Percentiles rank a stretch among this genome's conserved stretches.
These are phyloP conservation scores for Dothistroma pini DNA, from an alignment of 2,329 filamentous ascomycete genomes.

Conservation along the genomic window DNA sequence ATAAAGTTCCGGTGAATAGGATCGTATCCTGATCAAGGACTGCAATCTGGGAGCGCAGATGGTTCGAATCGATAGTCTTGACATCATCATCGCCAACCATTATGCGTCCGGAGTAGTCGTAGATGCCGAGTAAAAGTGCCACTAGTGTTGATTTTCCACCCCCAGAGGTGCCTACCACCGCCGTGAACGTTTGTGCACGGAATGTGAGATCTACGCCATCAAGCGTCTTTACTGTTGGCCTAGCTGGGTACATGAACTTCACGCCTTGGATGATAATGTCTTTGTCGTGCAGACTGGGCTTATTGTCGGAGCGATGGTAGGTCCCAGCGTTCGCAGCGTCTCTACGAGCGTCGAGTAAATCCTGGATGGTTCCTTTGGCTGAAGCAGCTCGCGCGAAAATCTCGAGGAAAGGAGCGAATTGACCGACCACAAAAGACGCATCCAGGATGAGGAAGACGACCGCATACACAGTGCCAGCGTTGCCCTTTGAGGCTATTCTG, in stretches of 20 bases:
- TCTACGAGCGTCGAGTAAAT: slow-evolving; percentile 38
- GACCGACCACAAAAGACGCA: slow-evolving; percentile 60
- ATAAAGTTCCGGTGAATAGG: slow-evolving; percentile 44
- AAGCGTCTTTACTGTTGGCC: slow-evolving; percentile 41
- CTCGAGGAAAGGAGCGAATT: slow-evolving; percentile 61
- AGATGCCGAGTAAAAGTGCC: slow-evolving; percentile 42
- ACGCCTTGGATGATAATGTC: slow-evolving; percentile 39
- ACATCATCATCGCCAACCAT: slow-evolving; percentile 41
- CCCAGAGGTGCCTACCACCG: slow-evolving; percentile 44
- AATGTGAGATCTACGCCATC: slow-evolving; percentile 38
- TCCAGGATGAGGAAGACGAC: slow-evolving; percentile 64
- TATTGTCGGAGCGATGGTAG: slow-evolving; percentile 27
- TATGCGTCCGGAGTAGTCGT: slow-evolving; percentile 41
- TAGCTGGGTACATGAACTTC: slow-evolving; percentile 44
- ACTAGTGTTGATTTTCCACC: slow-evolving; percentile 45
- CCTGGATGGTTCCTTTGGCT: slow-evolving; percentile 45
- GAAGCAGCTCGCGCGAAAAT: slow-evolving; percentile 53
- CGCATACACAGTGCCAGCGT: slow-evolving; percentile 56
- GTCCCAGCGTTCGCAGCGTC: slow-evolving; percentile 26
- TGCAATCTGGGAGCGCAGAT: slow-evolving; percentile 41
- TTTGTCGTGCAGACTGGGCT: slow-evolving; percentile 20
- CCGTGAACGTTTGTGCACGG: slow-evolving; percentile 41
- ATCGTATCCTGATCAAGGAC: slow-evolving; percentile 46
- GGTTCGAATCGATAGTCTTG: slow-evolving; percentile 34
- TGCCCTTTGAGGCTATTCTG: slow-evolving; percentile 24